Evolutionary conservation across 2,329 filamentous ascomycete species (phyloP), one percentile per base, ranked within the genome.

Genomic region (Thermomyces lanuginosus): DNA sequence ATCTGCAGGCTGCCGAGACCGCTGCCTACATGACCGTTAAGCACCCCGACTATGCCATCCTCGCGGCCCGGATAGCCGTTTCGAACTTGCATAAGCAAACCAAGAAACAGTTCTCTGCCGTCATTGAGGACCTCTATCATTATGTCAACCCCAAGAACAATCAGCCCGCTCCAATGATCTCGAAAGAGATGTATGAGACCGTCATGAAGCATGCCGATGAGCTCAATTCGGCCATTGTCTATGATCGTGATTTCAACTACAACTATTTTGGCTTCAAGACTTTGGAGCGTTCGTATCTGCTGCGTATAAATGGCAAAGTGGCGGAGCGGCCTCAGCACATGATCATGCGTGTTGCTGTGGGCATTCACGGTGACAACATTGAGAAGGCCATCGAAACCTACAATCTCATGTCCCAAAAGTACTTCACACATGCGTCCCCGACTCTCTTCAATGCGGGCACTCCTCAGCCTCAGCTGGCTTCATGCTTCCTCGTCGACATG

Each of bases 221-320:
- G 60, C 70, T 98, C 31, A 92, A 98, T 66, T 95, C 86, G 22
- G 89, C 89, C 46, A 95, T 98, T 53, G 86, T 98, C 45, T 98
- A 95, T 48, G 89, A 98, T 62, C 79, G 89, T 43, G 89, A 98
- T 55, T 98, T 98, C 70, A 93, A 95, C 70, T 98, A 98, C 66
- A 89, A 98, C 64, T 98, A 92, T 64, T 98, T 98, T 48, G 89
- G 89, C 38, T 98, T 98, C 74, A 98, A 98, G 72, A 98, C 89
- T 5, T 66, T 98, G 20, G 89, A 98, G 66, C 76, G 89, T 34
- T 98, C 89, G 48, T 98, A 98, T 50, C 76, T 98, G 27, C 75
- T 98, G 41, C 84, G 91, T 51, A 78, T 95, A 40, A 71, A 93
- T 45, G 84, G 83, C 53, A 92, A 93, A 62, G 82, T 95, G 49